Evolutionary conservation across 2,329 filamentous ascomycete species (phyloP), one percentile per base, ranked within the genome.

Genomic region (Mycosphaerelloides madeirae): DNA sequence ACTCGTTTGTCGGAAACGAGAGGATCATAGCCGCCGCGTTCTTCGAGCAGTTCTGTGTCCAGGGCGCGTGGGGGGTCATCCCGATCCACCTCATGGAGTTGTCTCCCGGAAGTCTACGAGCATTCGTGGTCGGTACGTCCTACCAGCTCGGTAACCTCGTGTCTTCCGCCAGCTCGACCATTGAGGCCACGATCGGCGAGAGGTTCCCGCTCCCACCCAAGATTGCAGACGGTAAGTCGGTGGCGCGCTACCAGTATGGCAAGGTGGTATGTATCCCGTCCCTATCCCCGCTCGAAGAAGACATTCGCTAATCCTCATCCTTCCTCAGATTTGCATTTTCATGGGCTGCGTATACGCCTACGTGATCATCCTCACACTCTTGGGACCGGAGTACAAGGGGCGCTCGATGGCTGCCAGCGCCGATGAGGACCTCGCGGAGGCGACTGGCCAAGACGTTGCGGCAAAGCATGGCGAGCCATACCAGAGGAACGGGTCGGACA

Each of bases 61-160:
- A 58, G 31, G 59, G 59, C 13, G 60, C 59, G 2, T 64, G 61
- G 61, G 61, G 61, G 15, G 58, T 63, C 3, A 73, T 74, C 19
- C 71, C 70, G 1, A 85, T 88, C 44, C 85, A 89, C 55, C 70
- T 89, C 3, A 88, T 87, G 77, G 85, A 90, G 61, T 71, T 89
- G 7, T 83, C 80, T 0, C 85, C 85, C 0, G 83, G 81, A 1
- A 77, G 78, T 0, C 84, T 89, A 70, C 74, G 85, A 3, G 86
- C 85, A 0, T 86, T 86, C 54, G 81, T 86, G 43, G 81, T 87
- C 18, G 85, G 85, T 41, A 84, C 84, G 0, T 74, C 78, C 2
- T 87, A 89, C 67, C 84, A 91, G 66, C 75, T 90, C 2, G 86
- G 86, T 38, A 91, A 90, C 62, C 77, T 91, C 14, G 80, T 80